Evolutionary conservation across 805 yeast genomes (phyloP), one percentile per base, ranked within the genome.

Genomic region (Starmera quercuum): DNA sequence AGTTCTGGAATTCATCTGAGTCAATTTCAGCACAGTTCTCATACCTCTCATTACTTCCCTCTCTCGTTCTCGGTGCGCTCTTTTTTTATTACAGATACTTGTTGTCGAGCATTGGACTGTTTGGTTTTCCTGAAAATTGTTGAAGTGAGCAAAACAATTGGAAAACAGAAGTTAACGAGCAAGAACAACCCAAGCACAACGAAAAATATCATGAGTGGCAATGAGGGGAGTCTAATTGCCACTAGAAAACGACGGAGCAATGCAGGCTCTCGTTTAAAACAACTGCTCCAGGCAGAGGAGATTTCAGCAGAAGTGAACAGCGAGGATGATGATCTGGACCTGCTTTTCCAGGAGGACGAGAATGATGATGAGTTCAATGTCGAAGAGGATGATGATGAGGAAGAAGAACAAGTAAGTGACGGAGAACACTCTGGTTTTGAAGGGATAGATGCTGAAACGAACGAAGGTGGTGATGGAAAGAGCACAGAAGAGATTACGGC

Each of bases 181-280:
- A n/a, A n/a, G n/a, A n/a, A n/a, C n/a, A n/a, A n/a, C n/a, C n/a
- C n/a, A n/a, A n/a, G n/a, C n/a, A n/a, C n/a, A n/a, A n/a, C n/a
- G n/a, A n/a, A n/a, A n/a, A n/a, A n/a, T n/a, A n/a, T n/a, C n/a
- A n/a, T n/a, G n/a, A n/a, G n/a, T n/a, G 29, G n/a, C 12, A 55
- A 46, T 16, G 72, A 65, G 24, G 81, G 78, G 30, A 68, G 74
- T 46, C 66, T 86, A 36, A 81, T 82, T 45, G 75, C 83, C 15
- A 80, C 95, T 4, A 71, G 97, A 40, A 62, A 75, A 39, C 67
- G 85, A 42, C 74, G 98, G 35, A 58, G 86, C 29, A 92, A 90
- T 59, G 98, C 98, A 2, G 98, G 98, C 12, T 81, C 84, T 33
- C 67, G 92, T 35, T 64, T 92, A 53, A 74, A 75, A 47, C 75